phyloP scores from a whole-genome alignment of 371 early-diverging fungal species.

The Saksenaea vasiformis region DNA sequence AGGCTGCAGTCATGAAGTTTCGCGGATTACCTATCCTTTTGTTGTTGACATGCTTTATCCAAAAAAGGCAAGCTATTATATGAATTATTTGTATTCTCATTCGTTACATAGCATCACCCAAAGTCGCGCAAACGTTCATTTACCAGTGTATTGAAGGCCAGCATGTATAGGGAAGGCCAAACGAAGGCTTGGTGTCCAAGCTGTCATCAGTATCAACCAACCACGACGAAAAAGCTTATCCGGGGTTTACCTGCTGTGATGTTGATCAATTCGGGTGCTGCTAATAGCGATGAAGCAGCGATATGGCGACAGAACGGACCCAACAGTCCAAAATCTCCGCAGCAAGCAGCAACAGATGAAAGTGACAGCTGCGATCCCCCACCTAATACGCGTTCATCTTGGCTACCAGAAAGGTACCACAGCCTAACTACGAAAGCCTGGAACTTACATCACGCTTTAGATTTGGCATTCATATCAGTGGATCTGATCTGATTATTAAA shows the following conservation, averaged over 20 bases:
- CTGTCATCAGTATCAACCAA: conserved; percentile 76
- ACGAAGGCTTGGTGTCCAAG: conserved; percentile 81
- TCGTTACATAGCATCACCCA: conserved; percentile 21
- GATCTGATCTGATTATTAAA: conserved; percentile 42
- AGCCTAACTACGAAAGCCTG: background rate
- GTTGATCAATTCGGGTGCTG: conserved; percentile 69
- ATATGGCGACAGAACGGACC: conserved; percentile 58
- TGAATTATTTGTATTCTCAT: background rate
- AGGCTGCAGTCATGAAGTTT: conserved; percentile 59
- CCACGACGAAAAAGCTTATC: conserved; percentile 63
- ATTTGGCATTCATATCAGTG: conserved; percentile 55
- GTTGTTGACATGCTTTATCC: conserved; percentile 81
- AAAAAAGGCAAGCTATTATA: conserved; percentile 39
- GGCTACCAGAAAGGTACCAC: conserved; percentile 52
- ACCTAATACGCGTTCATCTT: conserved; percentile 27
- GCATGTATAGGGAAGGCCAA: conserved; percentile 69
- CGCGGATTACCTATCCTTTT: conserved; percentile 71
- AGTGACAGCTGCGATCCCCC: conserved; percentile 12
- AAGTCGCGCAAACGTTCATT: conserved; percentile 54
- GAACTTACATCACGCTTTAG: conserved; percentile 17
- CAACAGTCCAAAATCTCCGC: conserved; percentile 24
- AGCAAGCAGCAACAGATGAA: conserved; percentile 10
- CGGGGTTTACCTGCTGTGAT: conserved; percentile 66
- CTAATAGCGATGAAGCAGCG: conserved; percentile 54
- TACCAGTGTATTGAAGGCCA: conserved; percentile 62